A percentile compares a stretch with the other conserved stretches of the same genome.
phyloP scores from a whole-genome alignment of 2,329 filamentous ascomycete species.

The Canariomyces notabilis region DNA sequence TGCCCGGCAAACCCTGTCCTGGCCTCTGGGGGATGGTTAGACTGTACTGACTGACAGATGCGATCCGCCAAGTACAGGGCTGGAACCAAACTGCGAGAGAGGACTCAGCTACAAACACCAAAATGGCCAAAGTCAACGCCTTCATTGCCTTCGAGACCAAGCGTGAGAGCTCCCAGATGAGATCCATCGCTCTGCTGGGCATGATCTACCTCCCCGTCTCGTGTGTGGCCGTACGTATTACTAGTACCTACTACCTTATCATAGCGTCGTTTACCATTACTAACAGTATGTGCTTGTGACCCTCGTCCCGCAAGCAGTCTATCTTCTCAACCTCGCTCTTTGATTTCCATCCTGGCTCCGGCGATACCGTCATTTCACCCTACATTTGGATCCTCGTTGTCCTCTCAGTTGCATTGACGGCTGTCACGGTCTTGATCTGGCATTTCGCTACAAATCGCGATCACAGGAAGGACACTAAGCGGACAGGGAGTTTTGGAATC shows the following conservation, averaged over 20 bases:
- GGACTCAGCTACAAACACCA: conserved; percentile 8
- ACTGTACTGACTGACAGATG: not conserved
- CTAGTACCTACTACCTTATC: not conserved
- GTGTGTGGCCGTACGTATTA: conserved; percentile 11
- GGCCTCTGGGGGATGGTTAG: not conserved
- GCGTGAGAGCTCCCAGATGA: conserved; percentile 12
- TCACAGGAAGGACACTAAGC: conserved; percentile 2
- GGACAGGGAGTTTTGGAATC: conserved; percentile 3
- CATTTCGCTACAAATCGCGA: conserved; percentile 7
- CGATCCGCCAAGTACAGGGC: not conserved
- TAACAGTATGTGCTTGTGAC: not conserved
- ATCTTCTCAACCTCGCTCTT: conserved; percentile 11
- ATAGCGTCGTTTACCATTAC: not conserved
- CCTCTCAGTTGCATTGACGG: conserved; percentile 2
- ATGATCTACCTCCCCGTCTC: conserved; percentile 12
- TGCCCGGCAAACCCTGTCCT: too few relatives aligned
- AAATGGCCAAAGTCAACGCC: conserved; percentile 9
- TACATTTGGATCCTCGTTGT: conserved; percentile 11
- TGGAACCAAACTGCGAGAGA: conserved; percentile 11
- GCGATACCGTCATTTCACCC: conserved; percentile 5
- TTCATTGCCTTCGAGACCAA: conserved; percentile 10
- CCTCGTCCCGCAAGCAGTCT: conserved; percentile 2
- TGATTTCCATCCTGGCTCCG: conserved; percentile 5
- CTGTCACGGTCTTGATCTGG: conserved; percentile 2
- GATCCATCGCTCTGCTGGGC: conserved; percentile 9